Conservation (phyloP, 75 land plant species). For the Picea glauca region DNA sequence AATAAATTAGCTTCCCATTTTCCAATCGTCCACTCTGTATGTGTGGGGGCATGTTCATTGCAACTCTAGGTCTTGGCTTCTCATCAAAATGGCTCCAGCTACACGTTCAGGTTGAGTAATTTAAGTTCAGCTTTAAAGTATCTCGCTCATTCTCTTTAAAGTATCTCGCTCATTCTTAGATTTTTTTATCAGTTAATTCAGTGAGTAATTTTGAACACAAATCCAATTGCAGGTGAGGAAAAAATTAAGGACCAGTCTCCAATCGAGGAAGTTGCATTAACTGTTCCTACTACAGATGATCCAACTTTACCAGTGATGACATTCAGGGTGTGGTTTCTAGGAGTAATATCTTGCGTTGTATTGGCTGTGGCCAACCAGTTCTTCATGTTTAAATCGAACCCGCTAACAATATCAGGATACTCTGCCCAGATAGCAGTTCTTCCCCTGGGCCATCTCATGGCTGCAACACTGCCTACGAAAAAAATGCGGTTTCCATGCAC, state of each 20-base stretch:
- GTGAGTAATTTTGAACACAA: too few species aligned
- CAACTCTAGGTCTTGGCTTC: too few species aligned
- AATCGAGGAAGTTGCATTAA: constrained; percentile 71
- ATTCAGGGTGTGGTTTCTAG: constrained; percentile 77
- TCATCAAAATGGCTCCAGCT: too few species aligned
- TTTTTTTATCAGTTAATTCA: too few species aligned
- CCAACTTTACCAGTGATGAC: constrained; percentile 51
- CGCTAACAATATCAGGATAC: constrained; percentile 28
- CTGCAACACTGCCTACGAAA: constrained; percentile 43
- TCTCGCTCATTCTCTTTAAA: too few species aligned
- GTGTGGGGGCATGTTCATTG: too few species aligned
- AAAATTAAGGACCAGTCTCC: constrained; percentile 39
- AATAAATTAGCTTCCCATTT: too few species aligned
- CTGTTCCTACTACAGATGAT: constrained; percentile 74
- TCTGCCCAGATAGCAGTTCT: constrained; percentile 58
- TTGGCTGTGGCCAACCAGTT: constrained; percentile 65
- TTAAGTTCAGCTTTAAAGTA: too few species aligned
- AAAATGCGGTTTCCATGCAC: constrained; percentile 28
- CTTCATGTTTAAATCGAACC: constrained; percentile 53
- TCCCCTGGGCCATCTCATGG: constrained; percentile 71
- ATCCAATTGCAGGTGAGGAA: not conserved
- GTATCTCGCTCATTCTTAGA: too few species aligned
- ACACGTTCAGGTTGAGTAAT: too few species aligned
- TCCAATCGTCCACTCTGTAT: too few species aligned
- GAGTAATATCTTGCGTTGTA: constrained; percentile 41